phyloP scores from a whole-genome alignment of 169 alveolate species.

The Plasmodium coatneyi region DNA sequence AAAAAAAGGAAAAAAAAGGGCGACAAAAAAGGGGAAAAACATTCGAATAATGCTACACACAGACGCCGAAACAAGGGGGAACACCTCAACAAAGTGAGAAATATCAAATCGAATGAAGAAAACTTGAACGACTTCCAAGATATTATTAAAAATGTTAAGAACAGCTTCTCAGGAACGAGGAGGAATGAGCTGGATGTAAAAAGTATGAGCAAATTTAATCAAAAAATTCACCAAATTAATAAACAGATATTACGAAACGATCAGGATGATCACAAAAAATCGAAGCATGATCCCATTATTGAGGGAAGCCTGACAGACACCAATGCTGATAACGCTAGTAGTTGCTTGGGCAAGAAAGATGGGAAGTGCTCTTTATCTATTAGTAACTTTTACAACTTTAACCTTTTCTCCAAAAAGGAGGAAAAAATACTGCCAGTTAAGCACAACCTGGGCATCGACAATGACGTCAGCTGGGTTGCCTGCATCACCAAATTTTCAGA shows the following conservation, averaged over 20 bases:
- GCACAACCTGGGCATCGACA: constrained; percentile 41
- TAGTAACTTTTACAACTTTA: constrained; percentile 40
- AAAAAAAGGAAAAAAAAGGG: constrained; percentile 8
- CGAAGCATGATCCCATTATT: background rate
- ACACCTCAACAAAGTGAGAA: constrained; percentile 16
- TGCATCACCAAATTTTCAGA: constrained; percentile 57
- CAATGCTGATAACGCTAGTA: background rate
- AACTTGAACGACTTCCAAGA: constrained; percentile 58
- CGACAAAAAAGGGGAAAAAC: background rate
- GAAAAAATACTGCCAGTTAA: constrained; percentile 11
- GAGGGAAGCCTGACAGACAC: background rate
- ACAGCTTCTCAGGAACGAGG: background rate
- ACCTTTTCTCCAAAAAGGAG: constrained; percentile 32
- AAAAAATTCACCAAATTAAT: constrained; percentile 17
- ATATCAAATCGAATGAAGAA: constrained; percentile 50
- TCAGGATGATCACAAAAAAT: background rate
- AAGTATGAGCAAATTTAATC: constrained; percentile 16
- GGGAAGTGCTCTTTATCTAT: constrained; percentile 6
- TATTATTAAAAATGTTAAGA: constrained; percentile 22
- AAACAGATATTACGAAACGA: background rate
- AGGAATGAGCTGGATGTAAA: constrained; percentile 12
- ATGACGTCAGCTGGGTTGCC: constrained; percentile 70
- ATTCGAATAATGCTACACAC: background rate
- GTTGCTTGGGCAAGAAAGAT: background rate
- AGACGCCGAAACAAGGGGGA: background rate